Evolutionary conservation across 129 eudicot species (phyloP), one percentile per base, ranked within the genome.

Genomic region (Solidago caesia): DNA sequence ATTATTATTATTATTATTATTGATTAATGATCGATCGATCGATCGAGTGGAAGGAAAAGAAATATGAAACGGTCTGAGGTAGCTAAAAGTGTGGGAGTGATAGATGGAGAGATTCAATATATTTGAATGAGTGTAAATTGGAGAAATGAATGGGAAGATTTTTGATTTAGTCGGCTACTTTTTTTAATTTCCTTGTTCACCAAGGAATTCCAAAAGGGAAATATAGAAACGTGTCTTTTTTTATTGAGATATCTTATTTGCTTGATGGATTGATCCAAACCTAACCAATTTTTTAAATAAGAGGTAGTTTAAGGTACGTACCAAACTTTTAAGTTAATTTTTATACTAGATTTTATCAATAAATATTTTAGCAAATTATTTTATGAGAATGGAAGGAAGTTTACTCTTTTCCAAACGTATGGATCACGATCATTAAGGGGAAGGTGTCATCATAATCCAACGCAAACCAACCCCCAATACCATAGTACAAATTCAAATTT

Each of bases 41-140:
- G 53, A 21, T 21, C 21, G 21, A 21, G 21, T 21, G 64, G 5
- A 49, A 69, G 49, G 44, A 48, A 9, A 70, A 29, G 70, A 67
- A 7, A 9, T 47, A 43, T 47, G 74, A 68, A 77, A 77, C 64
- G 68, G 68, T 48, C 56, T 45, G 62, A 69, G 73, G 49, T 55
- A 75, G 80, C 74, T 57, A 77, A 46, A 76, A 76, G 26, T 27
- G 68, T 56, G 74, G 79, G 74, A 44, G 60, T 69, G 74, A 69
- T 49, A 53, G 26, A 73, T 64, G 74, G 75, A 44, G 68, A 33
- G n/a, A 72, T 79, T 72, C 8, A 72, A 61, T 44, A 6, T n/a
- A 71, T 79, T 71, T 72, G 77, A 72, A 79, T 64, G 82, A 79
- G 82, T 44, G 67, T 79, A 63, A 72, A 78, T 78, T 64, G 67